Percentiles rank a stretch among this genome's conserved stretches.
These are phyloP conservation scores for Fraxinus quadrangulata DNA, from an alignment of 257 asterid species.

Conservation along the genomic window DNA sequence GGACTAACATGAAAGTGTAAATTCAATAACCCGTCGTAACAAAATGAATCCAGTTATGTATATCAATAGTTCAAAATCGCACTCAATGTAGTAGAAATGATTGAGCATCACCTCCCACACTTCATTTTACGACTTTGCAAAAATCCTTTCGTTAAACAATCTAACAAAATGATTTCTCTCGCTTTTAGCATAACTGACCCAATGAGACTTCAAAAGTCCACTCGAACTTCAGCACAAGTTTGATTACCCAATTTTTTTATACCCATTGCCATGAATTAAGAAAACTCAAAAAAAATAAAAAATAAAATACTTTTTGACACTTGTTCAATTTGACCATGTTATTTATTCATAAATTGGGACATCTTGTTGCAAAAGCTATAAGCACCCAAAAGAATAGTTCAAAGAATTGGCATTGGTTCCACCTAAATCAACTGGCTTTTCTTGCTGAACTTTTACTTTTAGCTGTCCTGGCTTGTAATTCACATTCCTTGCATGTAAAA, in stretches of 20 bases:
- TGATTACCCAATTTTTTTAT: too few species aligned
- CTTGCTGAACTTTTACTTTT: slow-evolving; percentile 32
- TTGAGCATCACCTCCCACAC: too few species aligned
- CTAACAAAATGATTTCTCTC: too few species aligned
- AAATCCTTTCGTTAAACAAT: too few species aligned
- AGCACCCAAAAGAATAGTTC: not conserved
- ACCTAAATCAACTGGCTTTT: slow-evolving; percentile 40
- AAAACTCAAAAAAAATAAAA: not conserved
- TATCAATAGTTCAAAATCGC: too few species aligned
- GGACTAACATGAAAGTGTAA: not conserved
- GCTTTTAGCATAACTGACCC: too few species aligned
- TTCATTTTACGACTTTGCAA: too few species aligned
- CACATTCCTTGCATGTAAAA: slow-evolving; percentile 6
- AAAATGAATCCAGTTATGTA: too few species aligned
- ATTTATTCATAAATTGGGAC: slow-evolving; percentile 10
- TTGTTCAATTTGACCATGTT: not conserved
- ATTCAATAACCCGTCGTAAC: too few species aligned
- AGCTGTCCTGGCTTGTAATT: slow-evolving; percentile 52
- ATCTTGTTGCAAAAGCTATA: slow-evolving; percentile 1
- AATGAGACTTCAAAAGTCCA: not conserved
- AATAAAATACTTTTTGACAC: not conserved
- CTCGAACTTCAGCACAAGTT: not conserved
- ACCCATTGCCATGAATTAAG: not conserved
- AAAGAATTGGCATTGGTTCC: slow-evolving; percentile 34
- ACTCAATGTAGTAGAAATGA: too few species aligned